Percentiles rank a stretch among this genome's conserved stretches.
Evolutionary conservation across 176 grass and related monocot species (phyloP).

Genomic region (Bonia amplexicaulis): DNA sequence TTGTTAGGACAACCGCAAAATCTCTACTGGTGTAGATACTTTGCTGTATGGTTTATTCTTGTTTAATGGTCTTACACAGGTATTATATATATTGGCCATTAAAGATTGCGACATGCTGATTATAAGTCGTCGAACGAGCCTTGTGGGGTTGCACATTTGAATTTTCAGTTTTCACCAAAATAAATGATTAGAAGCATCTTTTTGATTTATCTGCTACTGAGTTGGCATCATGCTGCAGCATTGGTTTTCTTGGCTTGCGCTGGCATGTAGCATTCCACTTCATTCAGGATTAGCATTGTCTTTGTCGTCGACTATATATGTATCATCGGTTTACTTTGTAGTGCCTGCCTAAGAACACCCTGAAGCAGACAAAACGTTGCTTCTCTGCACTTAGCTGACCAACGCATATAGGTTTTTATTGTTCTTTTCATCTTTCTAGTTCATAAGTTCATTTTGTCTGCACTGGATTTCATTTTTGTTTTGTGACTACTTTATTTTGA

Average conservation of each 20-base stretch:
- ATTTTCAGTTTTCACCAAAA: constrained; percentile 9
- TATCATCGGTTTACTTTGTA: not conserved
- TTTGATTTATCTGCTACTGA: not conserved
- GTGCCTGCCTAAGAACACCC: not conserved
- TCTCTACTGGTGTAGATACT: not conserved
- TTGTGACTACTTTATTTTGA: not conserved
- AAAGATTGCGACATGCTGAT: not conserved
- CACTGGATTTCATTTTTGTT: not conserved
- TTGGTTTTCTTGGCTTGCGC: not conserved
- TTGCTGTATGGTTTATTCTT: not conserved
- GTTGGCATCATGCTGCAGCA: not conserved
- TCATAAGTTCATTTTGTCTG: not conserved
- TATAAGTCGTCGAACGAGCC: not conserved
- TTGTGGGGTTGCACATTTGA: not conserved
- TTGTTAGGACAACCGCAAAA: not conserved
- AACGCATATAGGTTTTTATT: not conserved
- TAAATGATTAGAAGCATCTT: not conserved
- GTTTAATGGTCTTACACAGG: not conserved
- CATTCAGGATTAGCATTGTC: not conserved
- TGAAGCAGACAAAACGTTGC: not conserved
- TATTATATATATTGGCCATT: not conserved
- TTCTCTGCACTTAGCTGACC: not conserved
- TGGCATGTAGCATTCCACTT: constrained; percentile 9
- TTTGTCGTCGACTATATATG: constrained; percentile 6
- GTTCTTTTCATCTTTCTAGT: not conserved